Percentiles rank a stretch among this genome's conserved stretches.
Conservation (phyloP, 768 basidiomycete genomes). For the Hydnum rufescens region DNA sequence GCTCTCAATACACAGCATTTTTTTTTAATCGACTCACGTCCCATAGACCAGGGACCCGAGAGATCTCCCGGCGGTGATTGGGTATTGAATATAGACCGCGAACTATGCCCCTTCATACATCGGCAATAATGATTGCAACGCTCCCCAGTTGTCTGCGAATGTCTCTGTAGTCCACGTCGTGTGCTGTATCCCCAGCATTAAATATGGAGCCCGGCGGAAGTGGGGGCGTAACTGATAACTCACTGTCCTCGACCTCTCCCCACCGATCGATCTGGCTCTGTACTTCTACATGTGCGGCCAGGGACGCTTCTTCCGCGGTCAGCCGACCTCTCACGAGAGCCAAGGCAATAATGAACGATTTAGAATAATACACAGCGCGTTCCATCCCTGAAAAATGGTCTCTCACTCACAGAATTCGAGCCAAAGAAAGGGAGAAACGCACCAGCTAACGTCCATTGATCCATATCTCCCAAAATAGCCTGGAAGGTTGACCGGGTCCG, state of each 20-base stretch:
- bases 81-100: no score
- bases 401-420: neutral
- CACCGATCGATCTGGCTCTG: constrained; percentile 88
- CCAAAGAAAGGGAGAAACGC: constrained; percentile 15
- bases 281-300: constrained; percentile 81
- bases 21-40: no score
- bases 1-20: no score
- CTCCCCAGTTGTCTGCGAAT: constrained; percentile 72
- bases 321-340: constrained; percentile 62
- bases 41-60: no score
- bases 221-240: constrained; percentile 21
- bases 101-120: constrained; percentile 3
- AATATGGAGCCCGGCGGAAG: constrained; percentile 2
- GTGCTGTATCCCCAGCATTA: constrained; percentile 33
- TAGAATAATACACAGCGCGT: constrained; percentile 70
- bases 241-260: constrained; percentile 99
- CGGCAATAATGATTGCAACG: constrained; percentile 37
- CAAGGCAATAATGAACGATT: constrained; percentile 76
- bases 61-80: no score
- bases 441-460: constrained; percentile 85
- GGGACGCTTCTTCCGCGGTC: constrained; percentile 64
- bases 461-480: constrained; percentile 36
- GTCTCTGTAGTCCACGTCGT: constrained; percentile 95
- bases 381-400: constrained; percentile 51
- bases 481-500: constrained; percentile 42